Evolutionary conservation across 345 rosid genomes (phyloP).

Genomic region (Cardamine occulta): DNA sequence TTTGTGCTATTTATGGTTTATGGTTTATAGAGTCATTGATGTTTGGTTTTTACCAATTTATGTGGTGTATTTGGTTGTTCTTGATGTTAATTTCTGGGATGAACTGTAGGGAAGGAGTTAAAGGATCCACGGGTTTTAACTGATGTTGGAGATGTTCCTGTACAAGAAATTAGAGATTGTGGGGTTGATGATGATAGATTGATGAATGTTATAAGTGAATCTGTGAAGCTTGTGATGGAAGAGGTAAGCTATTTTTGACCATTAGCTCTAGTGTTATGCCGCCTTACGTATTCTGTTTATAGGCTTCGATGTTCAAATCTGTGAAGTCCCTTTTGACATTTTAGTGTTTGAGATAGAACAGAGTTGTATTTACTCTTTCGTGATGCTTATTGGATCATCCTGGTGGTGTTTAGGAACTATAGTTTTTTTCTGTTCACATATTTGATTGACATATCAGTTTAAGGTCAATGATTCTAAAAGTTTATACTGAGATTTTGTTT

Average conservation of each 20-base stretch:
- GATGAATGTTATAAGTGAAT: conserved; percentile 86
- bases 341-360: conserved; percentile 9
- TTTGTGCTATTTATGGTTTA: not conserved
- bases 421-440: not conserved
- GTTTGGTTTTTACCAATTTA: not conserved
- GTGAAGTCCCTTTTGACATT: not conserved
- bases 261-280: not conserved
- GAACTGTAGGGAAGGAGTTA: conserved; percentile 76
- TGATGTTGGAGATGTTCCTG: conserved; percentile 97
- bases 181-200: conserved; percentile 91
- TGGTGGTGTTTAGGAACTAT: not conserved
- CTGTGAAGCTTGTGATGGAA: conserved; percentile 92
- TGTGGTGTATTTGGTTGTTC: not conserved
- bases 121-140: conserved; percentile 90
- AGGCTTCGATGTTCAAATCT: not conserved
- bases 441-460: not conserved
- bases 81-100: not conserved
- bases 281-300: not conserved
- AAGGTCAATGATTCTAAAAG: not conserved
- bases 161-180: conserved; percentile 97
- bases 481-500: not conserved
- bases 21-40: not conserved
- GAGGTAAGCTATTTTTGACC: conserved; percentile 51
- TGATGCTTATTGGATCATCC: not conserved
- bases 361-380: not conserved